A percentile compares a stretch with the other conserved stretches of the same genome.
phyloP scores from a whole-genome alignment of 1,139 yeast genomes.

The Zygosaccharomyces sapae region DNA sequence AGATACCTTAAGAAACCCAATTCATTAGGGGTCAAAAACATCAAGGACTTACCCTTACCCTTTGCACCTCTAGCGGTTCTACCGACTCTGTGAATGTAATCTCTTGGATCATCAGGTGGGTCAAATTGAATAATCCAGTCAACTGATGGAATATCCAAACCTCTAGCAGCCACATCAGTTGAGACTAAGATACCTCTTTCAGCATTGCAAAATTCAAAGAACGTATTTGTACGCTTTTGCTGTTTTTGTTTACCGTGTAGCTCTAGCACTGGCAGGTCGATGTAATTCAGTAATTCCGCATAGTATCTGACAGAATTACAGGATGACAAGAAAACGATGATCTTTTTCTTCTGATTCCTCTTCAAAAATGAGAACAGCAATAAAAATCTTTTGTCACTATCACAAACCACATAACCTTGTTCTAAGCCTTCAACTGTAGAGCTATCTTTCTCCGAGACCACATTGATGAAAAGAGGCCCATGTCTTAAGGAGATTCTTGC shows the following conservation, averaged over 20 bases:
- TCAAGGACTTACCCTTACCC: slow-evolving; percentile 88
- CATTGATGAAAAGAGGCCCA: slow-evolving; percentile 94
- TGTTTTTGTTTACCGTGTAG: slow-evolving; percentile 98
- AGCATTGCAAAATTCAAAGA: slow-evolving; percentile 96
- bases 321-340: slow-evolving; percentile 90
- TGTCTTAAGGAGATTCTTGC: slow-evolving; percentile 93
- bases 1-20: slow-evolving; percentile 90
- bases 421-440: slow-evolving; percentile 97
- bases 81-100: slow-evolving; percentile 96
- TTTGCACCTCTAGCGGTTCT: slow-evolving; percentile 94
- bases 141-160: slow-evolving; percentile 93
- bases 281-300: slow-evolving; percentile 89
- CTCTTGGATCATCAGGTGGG: slow-evolving; percentile 99
- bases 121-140: slow-evolving; percentile 98
- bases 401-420: slow-evolving; percentile 97
- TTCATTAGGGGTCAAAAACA: slow-evolving; percentile 93
- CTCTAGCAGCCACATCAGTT: slow-evolving; percentile 98
- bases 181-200: slow-evolving; percentile 88
- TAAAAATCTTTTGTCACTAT: slow-evolving; percentile 88
- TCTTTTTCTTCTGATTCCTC: slow-evolving; percentile 83
- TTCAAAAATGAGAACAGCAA: slow-evolving; percentile 87
- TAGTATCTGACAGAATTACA: slow-evolving; percentile 96
- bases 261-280: slow-evolving; percentile 92
- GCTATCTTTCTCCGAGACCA: slow-evolving; percentile 72
- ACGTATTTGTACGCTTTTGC: slow-evolving; percentile 95